Base-by-base conservation (phyloP, 306 rosid species). In the Mimosa pudica region DNA sequence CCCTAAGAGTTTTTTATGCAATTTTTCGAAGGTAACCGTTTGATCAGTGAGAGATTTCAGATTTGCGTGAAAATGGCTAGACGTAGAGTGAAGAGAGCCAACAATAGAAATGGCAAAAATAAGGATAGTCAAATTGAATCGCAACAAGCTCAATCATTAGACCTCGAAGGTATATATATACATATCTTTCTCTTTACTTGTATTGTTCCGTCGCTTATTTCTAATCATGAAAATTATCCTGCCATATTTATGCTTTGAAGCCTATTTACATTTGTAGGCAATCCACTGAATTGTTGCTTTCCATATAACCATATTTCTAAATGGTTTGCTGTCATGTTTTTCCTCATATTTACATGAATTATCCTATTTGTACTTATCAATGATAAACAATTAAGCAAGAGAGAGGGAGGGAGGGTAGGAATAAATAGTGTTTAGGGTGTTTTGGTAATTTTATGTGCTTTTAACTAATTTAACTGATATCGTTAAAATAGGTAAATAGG, bases 111-210 rank as follows among this genome's bases (percentile, higher is more conserved):
- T 10, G 79, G 32, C 6, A 62, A 52, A 0, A 75, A 60, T 24
- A 78, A 75, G 45, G 91, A 81, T 8, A 61, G 70, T 14, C 77
- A 80, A 73, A 52, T 9, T 66, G 85, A 79, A 65, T 71, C 82
- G 81, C 81, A 79, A 38, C 54, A 63, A 46, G 80, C 85, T 84
- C 78, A 80, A 35, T 85, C 85, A 66, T 46, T 84, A 1, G 91
- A 90, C 81, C 86, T 80, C 51, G 87, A 94, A 83, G 92, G 98
- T 88, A 77, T 10, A 36, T 17, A 24, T 24, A 24, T 24, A 24
- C 30, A 24, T 24, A 36, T 17, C 32, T 38, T 75, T 60, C 49
- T 17, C 17, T 35, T 48, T 12, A 2, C 6, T 32, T 55, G 30
- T 24, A 24, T 35, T 8, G 9, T 7, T 51, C 52, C 36, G 10